Base-by-base conservation (phyloP, 441 rosid genomes). In the Flueggea neowawraea region DNA sequence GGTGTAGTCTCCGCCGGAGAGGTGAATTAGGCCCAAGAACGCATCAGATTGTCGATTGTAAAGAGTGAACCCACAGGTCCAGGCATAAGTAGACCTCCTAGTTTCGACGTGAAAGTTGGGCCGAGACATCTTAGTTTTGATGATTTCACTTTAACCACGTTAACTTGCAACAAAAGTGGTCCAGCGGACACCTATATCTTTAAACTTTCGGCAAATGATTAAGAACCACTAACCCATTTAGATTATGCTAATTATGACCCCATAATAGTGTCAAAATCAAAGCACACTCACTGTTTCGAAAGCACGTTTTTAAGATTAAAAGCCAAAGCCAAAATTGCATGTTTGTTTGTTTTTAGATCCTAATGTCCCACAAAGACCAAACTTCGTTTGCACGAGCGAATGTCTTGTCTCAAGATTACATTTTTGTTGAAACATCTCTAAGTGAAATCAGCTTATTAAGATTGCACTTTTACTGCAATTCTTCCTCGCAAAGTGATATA, bases 191-290 rank as follows among this genome's bases (percentile, higher is more conserved):
- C 39, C 16, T 22, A 5, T 31, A 16, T 11, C n/a, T 49, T 59
- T 4, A 36, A 41, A 57, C 60, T 58, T 67, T 73, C 65, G 72
- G 75, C 55, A 49, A 12, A 16, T 57, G 31, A 47, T 45, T 10
- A 48, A 14, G 39, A 10, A 54, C 58, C 53, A 12, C 55, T 53
- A 72, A 57, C 52, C 67, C 48, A 52, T 9, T 59, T 43, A 54
- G 66, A 77, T 70, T 64, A 44, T 44, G 52, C 33, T 60, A 63
- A 78, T 71, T n/a, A 71, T 71, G 70, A 68, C 45, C 41, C 54
- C 58, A 58, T 53, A 51, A 68, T 10, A 55, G 62, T 48, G 75
- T 60, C 69, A 54, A 52, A 61, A 54, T 71, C 69, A 65, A 61
- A 11, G 22, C 14, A 47, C 0, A 48, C 5, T 15, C 33, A 65